Evolutionary conservation across 768 basidiomycete species (phyloP).

Genomic region (Termitomyces sp.): DNA sequence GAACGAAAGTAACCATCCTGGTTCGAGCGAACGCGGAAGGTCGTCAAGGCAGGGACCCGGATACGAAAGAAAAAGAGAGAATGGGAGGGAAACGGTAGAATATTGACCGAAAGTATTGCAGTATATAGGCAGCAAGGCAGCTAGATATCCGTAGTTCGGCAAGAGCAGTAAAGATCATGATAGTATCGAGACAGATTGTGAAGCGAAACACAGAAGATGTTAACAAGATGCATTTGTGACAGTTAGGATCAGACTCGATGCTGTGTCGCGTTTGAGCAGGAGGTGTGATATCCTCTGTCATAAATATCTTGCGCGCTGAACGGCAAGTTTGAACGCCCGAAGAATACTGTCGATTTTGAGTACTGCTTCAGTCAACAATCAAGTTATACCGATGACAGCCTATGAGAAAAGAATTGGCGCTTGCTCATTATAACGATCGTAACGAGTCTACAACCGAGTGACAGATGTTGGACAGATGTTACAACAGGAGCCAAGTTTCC

Average conservation of each 20-base stretch:
- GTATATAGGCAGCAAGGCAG: neutral
- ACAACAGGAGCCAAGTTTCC: neutral
- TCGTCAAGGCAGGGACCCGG: slow-evolving; percentile 4
- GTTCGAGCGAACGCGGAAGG: neutral
- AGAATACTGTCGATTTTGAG: neutral
- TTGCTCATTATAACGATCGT: neutral
- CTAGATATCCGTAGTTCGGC: neutral
- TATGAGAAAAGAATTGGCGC: neutral
- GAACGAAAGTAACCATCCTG: slow-evolving; percentile 8
- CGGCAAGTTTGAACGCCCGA: neutral
- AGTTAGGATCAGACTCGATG: neutral
- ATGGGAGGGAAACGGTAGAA: neutral
- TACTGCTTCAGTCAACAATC: too few relatives aligned
- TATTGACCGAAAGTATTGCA: neutral
- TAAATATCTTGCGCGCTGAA: neutral
- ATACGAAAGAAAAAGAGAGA: neutral
- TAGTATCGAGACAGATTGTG: neutral
- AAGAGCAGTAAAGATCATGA: neutral
- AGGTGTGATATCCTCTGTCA: neutral
- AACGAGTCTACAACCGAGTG: neutral
- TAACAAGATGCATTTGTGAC: neutral
- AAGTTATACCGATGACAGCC: neutral
- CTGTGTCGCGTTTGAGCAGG: neutral
- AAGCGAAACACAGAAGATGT: neutral
- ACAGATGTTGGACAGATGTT: neutral